Base-by-base conservation (phyloP, 495 filamentous ascomycete species). In the Choiromyces venosus region DNA sequence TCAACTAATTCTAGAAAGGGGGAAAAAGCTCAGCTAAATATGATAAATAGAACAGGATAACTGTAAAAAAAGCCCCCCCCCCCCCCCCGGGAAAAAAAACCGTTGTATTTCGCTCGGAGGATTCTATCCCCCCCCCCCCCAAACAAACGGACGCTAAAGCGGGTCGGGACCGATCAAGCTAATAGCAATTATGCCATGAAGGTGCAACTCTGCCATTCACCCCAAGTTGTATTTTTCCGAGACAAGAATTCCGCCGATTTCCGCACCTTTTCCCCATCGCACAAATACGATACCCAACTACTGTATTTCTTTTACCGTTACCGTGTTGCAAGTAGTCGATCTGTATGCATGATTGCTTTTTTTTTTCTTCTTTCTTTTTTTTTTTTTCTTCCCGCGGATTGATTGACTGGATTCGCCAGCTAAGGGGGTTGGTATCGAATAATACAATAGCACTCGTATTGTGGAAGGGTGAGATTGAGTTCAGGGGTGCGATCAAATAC, bases 271-370 rank as follows among this genome's bases (percentile, higher is more conserved):
- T 33, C 52, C 25, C 52, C 52, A 33, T 61, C n/a, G 9, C 10
- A 3, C 52, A 29, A 56, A 56, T 56, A 29, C 46, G n/a, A 56
- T 56, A 56, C 46, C 46, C 46, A 33, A 29, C 52, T 29, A 61
- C 25, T 29, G 7, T 29, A 61, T 61, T 29, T 61, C 52, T 29
- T 61, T 29, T 61, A 61, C 52, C 52, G 52, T 61, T 61, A 61
- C 52, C 52, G 52, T 61, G 52, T 61, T 16, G 52, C 52, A 33
- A 61, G 52, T 14, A 61, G 52, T 33, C 52, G 52, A 61, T 61
- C 52, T 61, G 52, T 29, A 61, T 61, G 52, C 52, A 61, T 61
- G 52, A 33, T 61, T 61, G 52, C 52, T 61, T 61, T 61, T 61
- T 61, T 4, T n/a, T n/a, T n/a, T n/a, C n/a, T n/a, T n/a, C n/a